Evolutionary conservation across 352 stramenopile genomes (phyloP).

Genomic region (Phytophthora podocarpi): DNA sequence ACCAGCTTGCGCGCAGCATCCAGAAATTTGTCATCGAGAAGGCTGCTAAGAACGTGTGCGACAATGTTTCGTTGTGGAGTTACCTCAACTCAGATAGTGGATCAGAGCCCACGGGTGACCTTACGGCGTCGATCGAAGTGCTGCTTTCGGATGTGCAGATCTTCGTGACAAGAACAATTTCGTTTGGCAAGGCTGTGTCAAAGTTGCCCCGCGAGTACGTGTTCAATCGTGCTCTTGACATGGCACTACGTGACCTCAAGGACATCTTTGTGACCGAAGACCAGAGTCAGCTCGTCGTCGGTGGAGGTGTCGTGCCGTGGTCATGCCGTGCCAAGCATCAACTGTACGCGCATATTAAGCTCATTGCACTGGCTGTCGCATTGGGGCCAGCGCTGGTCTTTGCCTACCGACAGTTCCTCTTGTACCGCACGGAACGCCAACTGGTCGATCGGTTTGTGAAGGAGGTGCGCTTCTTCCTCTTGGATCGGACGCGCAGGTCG

Average conservation of each 20-base stretch:
- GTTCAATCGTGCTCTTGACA: conserved; percentile 64
- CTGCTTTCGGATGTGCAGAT: conserved; percentile 57
- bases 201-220: conserved; percentile 55
- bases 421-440: conserved; percentile 53
- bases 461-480: conserved; percentile 68
- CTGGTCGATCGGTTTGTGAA: conserved; percentile 70
- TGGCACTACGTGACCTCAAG: conserved; percentile 59
- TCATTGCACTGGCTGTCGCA: conserved; percentile 44
- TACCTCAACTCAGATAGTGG: conserved; percentile 15
- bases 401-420: conserved; percentile 38
- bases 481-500: conserved; percentile 42
- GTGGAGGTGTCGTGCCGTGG: conserved; percentile 52
- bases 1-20: conserved; percentile 51
- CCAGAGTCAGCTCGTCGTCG: conserved; percentile 52
- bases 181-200: conserved; percentile 49
- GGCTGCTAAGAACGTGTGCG: conserved; percentile 41
- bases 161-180: conserved; percentile 45
- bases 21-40: conserved; percentile 50
- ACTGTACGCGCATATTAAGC: conserved; percentile 46
- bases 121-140: conserved; percentile 42
- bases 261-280: conserved; percentile 59
- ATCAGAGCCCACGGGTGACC: background rate
- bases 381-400: conserved; percentile 35
- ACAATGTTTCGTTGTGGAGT: conserved; percentile 36
- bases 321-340: conserved; percentile 55